phyloP scores from a whole-genome alignment of 2,329 filamentous ascomycete genomes.

The Aspergillus quadricinctus region DNA sequence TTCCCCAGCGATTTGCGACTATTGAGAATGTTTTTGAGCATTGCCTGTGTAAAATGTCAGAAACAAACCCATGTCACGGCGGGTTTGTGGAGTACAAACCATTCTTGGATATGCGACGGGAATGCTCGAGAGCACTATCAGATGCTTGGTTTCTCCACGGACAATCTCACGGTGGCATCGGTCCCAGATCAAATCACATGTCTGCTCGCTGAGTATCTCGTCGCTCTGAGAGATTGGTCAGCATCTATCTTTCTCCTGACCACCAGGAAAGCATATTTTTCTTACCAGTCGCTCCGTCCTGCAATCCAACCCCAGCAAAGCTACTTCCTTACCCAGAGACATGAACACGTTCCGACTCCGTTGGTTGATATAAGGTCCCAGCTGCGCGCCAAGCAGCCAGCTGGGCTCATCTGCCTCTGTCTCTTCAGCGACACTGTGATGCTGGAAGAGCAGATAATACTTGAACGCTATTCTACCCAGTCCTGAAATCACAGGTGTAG shows the following conservation, averaged over 20 bases:
- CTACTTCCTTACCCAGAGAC: conserved; percentile 71
- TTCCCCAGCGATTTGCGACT: conserved; percentile 84
- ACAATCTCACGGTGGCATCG: conserved; percentile 76
- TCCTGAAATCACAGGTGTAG: conserved; percentile 81
- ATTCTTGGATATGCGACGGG: conserved; percentile 76
- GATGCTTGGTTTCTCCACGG: conserved; percentile 79
- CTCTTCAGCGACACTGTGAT: conserved; percentile 81
- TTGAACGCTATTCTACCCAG: conserved; percentile 92
- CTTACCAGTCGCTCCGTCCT: conserved; percentile 75
- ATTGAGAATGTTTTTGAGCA: conserved; percentile 67
- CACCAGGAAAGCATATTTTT: neutral
- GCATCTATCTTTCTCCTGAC: conserved; percentile 1
- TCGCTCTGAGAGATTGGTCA: conserved; percentile 50
- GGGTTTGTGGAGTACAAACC: conserved; percentile 46
- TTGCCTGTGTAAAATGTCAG: conserved; percentile 48
- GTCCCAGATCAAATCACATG: conserved; percentile 83
- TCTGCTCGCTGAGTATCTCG: conserved; percentile 73
- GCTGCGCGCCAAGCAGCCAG: conserved; percentile 75
- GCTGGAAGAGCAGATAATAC: conserved; percentile 98
- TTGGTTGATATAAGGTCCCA: conserved; percentile 87
- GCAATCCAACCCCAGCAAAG: conserved; percentile 83
- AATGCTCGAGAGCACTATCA: conserved; percentile 82
- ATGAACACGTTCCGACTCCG: conserved; percentile 81
- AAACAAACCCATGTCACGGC: conserved; percentile 28
- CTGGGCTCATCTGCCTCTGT: conserved; percentile 80